phyloP scores from a whole-genome alignment of 768 basidiomycete genomes.

The Xerocomellus amylosporus region DNA sequence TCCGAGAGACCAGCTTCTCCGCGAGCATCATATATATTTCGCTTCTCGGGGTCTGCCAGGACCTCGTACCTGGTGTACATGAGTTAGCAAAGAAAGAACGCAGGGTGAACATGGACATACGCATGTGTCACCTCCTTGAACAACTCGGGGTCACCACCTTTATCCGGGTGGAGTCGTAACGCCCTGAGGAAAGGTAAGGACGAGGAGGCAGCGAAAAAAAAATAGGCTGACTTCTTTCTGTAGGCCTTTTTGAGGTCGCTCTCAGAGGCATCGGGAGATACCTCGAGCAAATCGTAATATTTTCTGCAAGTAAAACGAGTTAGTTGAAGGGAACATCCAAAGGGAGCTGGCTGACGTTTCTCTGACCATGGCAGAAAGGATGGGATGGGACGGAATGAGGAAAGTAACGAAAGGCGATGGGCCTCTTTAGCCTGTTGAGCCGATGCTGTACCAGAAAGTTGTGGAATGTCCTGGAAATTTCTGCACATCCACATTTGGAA shows the following conservation, averaged over 20 bases:
- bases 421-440: constrained; percentile 25
- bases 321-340: not conserved
- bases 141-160: constrained; percentile 92
- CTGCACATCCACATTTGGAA: constrained; percentile 23
- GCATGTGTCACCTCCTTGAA: constrained; percentile 98
- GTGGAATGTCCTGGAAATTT: constrained; percentile 37
- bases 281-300: constrained; percentile 92
- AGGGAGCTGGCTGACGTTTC: constrained; percentile 48
- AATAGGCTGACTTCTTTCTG: constrained; percentile 71
- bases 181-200: constrained; percentile 49
- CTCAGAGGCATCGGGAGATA: constrained; percentile 73
- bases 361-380: constrained; percentile 52
- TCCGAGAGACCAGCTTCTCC: constrained; percentile 91
- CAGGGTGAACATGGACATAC: constrained; percentile 45
- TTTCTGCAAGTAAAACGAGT: constrained; percentile 47
- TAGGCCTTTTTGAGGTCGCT: constrained; percentile 92
- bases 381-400: constrained; percentile 13
- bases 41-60: constrained; percentile 82
- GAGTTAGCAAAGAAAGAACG: not conserved
- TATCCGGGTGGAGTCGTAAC: constrained; percentile 84
- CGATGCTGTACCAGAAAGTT: constrained; percentile 33
- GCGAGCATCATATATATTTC: constrained; percentile 79
- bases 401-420: constrained; percentile 11
- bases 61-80: constrained; percentile 75
- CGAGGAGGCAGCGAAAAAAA: not conserved